phyloP scores from a whole-genome alignment of 148 eudicot genomes.

The Heliosperma pusillum region DNA sequence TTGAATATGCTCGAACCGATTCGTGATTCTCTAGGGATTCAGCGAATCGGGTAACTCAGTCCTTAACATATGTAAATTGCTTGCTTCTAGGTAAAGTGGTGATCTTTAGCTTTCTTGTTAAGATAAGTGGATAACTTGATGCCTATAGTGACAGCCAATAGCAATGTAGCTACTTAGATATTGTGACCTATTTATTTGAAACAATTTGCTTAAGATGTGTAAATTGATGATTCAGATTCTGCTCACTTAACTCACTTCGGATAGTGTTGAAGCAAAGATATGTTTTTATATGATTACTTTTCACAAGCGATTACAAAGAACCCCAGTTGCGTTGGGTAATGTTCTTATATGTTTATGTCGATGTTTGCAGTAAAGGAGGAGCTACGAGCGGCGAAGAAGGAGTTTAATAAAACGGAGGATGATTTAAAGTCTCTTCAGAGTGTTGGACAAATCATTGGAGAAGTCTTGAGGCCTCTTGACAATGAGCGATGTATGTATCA shows the following conservation, averaged over 20 bases:
- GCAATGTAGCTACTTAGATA: not conserved
- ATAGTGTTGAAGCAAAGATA: not conserved
- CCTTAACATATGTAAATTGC: not conserved
- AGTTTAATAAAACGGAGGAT: conserved; percentile 88
- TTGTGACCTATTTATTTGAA: not conserved
- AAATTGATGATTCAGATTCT: not conserved
- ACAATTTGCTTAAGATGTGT: not conserved
- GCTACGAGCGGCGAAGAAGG: conserved; percentile 71
- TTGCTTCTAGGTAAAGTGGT: not conserved
- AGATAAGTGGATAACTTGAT: not conserved
- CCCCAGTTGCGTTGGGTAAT: not conserved
- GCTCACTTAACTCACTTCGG: not conserved
- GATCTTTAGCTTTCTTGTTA: conserved; percentile 3
- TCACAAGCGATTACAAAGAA: not conserved
- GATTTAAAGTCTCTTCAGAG: conserved; percentile 98
- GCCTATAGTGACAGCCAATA: not conserved
- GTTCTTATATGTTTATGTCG: conserved; percentile 9
- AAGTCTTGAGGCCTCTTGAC: conserved; percentile 95
- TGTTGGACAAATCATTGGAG: conserved; percentile 99
- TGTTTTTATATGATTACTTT: not conserved
- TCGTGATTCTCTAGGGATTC: not conserved
- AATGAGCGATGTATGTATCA: conserved; percentile 70
- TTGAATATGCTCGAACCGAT: not conserved
- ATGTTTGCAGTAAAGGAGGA: conserved; percentile 64
- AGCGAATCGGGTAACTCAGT: not conserved